A percentile compares a stretch with the other conserved stretches of the same genome.
These are phyloP conservation scores for Pythium scleroteichum DNA, from an alignment of 352 stramenopile species.

Conservation along the genomic window DNA sequence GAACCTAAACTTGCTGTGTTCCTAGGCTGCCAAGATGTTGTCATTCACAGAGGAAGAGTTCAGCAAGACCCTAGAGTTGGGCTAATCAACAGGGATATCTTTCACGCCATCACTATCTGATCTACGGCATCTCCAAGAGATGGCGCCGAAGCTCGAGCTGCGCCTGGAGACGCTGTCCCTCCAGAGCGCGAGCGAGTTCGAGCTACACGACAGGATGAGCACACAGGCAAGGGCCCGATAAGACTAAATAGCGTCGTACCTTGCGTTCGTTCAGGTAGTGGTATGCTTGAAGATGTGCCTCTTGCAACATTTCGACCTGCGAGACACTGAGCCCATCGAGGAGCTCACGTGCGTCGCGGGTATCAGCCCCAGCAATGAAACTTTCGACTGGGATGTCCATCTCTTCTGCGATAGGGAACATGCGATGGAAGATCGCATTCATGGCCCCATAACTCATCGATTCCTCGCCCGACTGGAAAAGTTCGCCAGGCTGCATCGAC, in stretches of 20 bases:
- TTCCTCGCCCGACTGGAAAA: not conserved
- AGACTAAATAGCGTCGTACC: slow-evolving; percentile 32
- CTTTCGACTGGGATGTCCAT: slow-evolving; percentile 75
- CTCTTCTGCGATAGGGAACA: slow-evolving; percentile 70
- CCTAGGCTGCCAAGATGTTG: slow-evolving; percentile 79
- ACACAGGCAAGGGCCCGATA: too few relatives aligned
- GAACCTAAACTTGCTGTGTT: not conserved
- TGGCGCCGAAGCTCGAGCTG: slow-evolving; percentile 68
- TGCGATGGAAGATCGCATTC: slow-evolving; percentile 56
- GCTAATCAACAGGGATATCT: slow-evolving; percentile 23
- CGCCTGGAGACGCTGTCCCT: slow-evolving; percentile 71
- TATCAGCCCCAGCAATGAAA: slow-evolving; percentile 66
- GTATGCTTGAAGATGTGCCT: slow-evolving; percentile 81
- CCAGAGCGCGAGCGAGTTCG: slow-evolving; percentile 68
- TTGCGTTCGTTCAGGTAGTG: slow-evolving; percentile 84
- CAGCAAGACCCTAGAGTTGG: slow-evolving; percentile 70
- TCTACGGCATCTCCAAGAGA: slow-evolving; percentile 46
- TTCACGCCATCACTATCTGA: not conserved
- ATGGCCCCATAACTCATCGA: slow-evolving; percentile 49
- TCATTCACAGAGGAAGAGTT: slow-evolving; percentile 87
- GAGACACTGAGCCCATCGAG: slow-evolving; percentile 74
- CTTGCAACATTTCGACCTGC: slow-evolving; percentile 78
- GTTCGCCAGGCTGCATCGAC: too few relatives aligned
- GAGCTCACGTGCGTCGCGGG: slow-evolving; percentile 44
- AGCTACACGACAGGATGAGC: slow-evolving; percentile 39